Evolutionary conservation across 441 rosid species (phyloP), one percentile per base, ranked within the genome.

Genomic region (Adansonia gregorii): DNA sequence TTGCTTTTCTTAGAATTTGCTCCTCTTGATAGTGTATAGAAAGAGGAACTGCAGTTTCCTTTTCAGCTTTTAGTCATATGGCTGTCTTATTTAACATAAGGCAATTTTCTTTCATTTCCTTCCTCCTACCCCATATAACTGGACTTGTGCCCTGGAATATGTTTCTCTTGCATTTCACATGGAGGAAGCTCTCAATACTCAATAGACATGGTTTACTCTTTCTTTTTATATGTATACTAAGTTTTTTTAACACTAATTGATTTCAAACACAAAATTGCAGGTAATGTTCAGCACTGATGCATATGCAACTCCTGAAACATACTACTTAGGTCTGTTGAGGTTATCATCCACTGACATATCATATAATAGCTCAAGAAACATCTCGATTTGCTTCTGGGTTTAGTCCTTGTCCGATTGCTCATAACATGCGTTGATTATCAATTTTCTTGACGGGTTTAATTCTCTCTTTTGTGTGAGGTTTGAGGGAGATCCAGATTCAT

Each of bases 261-360:
- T 77, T 41, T 43, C 81, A 59, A 82, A 81, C 56, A 45, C 67
- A 71, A 83, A 80, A 12, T 82, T 90, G 82, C 92, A 96, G 99
- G 94, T 96, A 73, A 96, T 96, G 99, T 94, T 94, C 90, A 96
- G 98, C 85, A 94, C 91, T 6, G 99, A 96, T 87, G 99, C 95
- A 20, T 90, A 87, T 89, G 99, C 97, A 31, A 88, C 86, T 84
- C 99, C 98, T 54, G 98, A 96, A 83, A 89, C 96, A 73, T 84
- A 88, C 88, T 96, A 86, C 86, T 82, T 94, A 86, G 99, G 99
- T 96, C 39, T 54, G 91, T 86, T 46, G 56, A 79, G 77, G 54
- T 73, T 65, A 70, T 81, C 39, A 81, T 70, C 22, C 46, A 48
- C 24, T 73, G 54, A n/a, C 11, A 39, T 56, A 56, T 56, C 51